These are phyloP conservation scores for Bonia amplexicaulis DNA, from an alignment of 176 grass and related monocot species.

Conservation along the genomic window DNA sequence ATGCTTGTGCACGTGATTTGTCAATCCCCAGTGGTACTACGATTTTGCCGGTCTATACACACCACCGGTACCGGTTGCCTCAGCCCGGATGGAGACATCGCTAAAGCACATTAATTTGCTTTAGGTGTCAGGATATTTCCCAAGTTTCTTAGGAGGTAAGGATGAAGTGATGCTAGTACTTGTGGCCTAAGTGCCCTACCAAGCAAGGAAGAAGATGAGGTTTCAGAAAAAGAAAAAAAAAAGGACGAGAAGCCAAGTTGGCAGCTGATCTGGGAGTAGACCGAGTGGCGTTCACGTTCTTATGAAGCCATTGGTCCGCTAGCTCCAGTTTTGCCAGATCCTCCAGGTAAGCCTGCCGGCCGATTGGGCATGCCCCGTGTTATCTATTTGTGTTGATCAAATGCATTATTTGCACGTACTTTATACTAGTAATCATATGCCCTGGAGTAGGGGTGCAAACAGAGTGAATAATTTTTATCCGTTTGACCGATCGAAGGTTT, in stretches of 20 bases:
- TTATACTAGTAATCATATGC: neutral
- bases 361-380: neutral
- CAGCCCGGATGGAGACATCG: neutral
- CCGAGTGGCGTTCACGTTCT: neutral
- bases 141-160: neutral
- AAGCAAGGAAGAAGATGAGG: neutral
- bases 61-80: slow-evolving; percentile 11
- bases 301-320: neutral
- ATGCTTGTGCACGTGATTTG: neutral
- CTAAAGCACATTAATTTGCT: neutral
- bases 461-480: too few species aligned
- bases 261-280: neutral
- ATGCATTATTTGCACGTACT: neutral
- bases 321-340: neutral
- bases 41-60: neutral
- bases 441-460: too few species aligned
- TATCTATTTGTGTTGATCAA: neutral
- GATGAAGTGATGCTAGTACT: neutral
- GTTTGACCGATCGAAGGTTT: too few species aligned
- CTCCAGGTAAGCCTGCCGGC: neutral
- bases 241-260: neutral
- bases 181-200: neutral
- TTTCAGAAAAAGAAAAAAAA: neutral
- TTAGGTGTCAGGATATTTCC: neutral
- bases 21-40: neutral